These are phyloP conservation scores for Ceriops tagal DNA, from an alignment of 345 rosid species.

Conservation along the genomic window DNA sequence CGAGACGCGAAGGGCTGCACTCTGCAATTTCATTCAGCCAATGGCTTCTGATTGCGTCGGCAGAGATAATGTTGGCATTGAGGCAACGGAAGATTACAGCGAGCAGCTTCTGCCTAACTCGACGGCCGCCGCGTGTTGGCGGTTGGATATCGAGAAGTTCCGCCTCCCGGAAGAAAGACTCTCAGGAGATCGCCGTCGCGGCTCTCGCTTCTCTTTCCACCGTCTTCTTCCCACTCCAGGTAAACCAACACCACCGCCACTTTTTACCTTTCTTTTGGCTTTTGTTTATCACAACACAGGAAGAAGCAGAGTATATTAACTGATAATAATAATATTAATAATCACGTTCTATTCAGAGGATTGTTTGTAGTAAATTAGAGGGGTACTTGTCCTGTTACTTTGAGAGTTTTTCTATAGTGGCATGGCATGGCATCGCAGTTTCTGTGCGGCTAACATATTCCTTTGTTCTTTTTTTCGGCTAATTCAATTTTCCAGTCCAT, in stretches of 20 bases:
- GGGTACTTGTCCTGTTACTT: too few relatives aligned
- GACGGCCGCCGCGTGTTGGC: background rate
- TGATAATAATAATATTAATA: too few relatives aligned
- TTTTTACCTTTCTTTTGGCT: too few relatives aligned
- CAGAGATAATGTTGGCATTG: background rate
- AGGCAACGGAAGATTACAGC: background rate
- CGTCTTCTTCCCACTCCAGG: conserved; percentile 8
- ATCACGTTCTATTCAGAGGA: too few relatives aligned
- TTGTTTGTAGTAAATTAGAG: too few relatives aligned
- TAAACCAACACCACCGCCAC: background rate
- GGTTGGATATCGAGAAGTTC: conserved; percentile 13
- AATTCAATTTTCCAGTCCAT: too few relatives aligned
- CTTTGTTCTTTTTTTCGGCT: too few relatives aligned
- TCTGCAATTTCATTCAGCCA: background rate
- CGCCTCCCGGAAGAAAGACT: background rate
- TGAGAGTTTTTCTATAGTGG: too few relatives aligned
- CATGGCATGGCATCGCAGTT: too few relatives aligned
- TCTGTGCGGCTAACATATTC: too few relatives aligned
- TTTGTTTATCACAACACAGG: background rate
- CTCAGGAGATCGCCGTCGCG: background rate
- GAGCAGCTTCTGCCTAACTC: conserved; percentile 1
- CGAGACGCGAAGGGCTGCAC: background rate
- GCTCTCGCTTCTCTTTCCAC: background rate
- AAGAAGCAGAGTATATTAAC: too few relatives aligned
- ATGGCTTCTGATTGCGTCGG: background rate